Conservation (phyloP, 306 rosid genomes). For the Pterocarpus macrocarpus region DNA sequence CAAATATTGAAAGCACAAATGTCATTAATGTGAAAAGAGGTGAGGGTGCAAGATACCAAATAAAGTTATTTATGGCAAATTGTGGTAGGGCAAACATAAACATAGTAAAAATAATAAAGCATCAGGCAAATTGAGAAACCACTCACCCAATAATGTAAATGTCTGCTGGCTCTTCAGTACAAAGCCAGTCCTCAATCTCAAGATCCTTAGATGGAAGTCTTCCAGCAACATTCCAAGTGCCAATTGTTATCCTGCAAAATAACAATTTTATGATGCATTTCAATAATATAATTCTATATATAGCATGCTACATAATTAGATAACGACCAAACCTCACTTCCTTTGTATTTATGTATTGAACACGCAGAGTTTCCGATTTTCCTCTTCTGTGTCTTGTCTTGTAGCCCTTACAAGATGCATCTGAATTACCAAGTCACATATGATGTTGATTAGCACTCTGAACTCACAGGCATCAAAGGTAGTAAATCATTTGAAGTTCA, state of each 20-base stretch:
- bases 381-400: conserved; percentile 75
- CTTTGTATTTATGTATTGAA: conserved; percentile 85
- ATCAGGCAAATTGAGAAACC: conserved; percentile 23
- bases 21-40: too few relatives aligned
- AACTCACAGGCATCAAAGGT: conserved; percentile 21
- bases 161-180: conserved; percentile 74
- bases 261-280: conserved; percentile 45
- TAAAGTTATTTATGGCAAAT: too few relatives aligned
- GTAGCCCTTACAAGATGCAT: conserved; percentile 55
- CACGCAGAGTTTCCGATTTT: conserved; percentile 91
- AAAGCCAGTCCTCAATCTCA: conserved; percentile 86
- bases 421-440: conserved; percentile 52
- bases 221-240: conserved; percentile 98
- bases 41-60: too few relatives aligned
- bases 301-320: conserved; percentile 32
- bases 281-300: conserved; percentile 31
- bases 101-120: conserved; percentile 11
- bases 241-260: conserved; percentile 73
- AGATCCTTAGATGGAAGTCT: conserved; percentile 73
- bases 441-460: background rate
- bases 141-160: conserved; percentile 91
- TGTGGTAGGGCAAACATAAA: background rate
- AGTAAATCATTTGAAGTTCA: conserved; percentile 37
- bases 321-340: conserved; percentile 79
- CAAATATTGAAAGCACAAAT: background rate